Conservation (phyloP, 2,329 filamentous ascomycete species). For the Ceratocystiopsis brevicomis region DNA sequence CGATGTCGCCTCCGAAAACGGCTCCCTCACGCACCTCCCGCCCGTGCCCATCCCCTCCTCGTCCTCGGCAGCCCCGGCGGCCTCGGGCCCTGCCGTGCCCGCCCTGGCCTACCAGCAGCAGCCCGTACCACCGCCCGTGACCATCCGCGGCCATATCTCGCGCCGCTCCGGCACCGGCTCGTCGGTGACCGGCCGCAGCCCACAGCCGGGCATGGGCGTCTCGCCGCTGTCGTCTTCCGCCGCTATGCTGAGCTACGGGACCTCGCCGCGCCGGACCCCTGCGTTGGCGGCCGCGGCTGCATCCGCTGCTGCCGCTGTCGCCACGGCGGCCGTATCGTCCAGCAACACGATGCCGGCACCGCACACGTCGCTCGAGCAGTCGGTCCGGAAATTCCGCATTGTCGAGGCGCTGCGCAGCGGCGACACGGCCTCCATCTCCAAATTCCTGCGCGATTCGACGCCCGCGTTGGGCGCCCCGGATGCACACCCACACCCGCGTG, state of each 20-base stretch:
- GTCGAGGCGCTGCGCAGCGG: slow-evolving; percentile 85
- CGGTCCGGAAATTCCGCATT: slow-evolving; percentile 80
- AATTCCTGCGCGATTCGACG: slow-evolving; percentile 47
- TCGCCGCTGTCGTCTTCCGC: slow-evolving; percentile 3
- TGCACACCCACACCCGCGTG: slow-evolving; percentile 21
- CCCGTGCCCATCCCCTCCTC: slow-evolving; percentile 11
- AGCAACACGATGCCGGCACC: not conserved
- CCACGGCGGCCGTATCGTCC: not conserved
- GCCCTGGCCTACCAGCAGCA: slow-evolving; percentile 10
- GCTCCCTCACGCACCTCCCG: slow-evolving; percentile 13
- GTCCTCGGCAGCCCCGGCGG: no score
- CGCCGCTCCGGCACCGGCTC: slow-evolving; percentile 26
- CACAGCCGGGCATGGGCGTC: slow-evolving; percentile 10
- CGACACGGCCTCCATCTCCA: slow-evolving; percentile 77
- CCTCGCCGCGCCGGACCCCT: not conserved
- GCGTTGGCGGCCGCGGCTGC: no score
- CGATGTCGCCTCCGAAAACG: slow-evolving; percentile 29
- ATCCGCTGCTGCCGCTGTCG: no score
- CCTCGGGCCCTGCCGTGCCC: slow-evolving; percentile 4
- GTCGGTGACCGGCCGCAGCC: slow-evolving; percentile 20
- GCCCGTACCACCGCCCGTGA: slow-evolving; percentile 11
- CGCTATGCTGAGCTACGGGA: not conserved
- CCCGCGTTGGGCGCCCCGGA: no score
- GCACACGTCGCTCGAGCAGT: slow-evolving; percentile 58
- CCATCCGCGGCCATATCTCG: slow-evolving; percentile 24